Percentiles rank a stretch among this genome's conserved stretches.
Conservation (phyloP, 2,329 filamentous ascomycete species). For the Lachnum nothofagi region DNA sequence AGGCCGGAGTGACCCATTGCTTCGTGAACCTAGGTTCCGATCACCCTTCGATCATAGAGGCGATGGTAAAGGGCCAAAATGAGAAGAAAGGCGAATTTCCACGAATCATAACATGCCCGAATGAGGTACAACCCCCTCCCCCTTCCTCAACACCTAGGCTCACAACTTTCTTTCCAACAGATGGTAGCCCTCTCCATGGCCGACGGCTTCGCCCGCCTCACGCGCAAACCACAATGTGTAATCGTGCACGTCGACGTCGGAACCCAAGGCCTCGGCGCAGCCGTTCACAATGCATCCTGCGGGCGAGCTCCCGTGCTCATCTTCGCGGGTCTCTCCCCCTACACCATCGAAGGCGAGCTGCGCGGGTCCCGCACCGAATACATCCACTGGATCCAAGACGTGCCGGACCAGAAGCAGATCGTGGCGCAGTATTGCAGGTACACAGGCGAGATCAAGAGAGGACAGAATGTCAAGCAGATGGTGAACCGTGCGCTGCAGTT, state of each 20-base stretch:
- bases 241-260: conserved; percentile 67
- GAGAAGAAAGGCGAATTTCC: conserved; percentile 59
- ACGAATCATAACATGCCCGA: conserved; percentile 65
- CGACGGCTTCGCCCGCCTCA: conserved; percentile 65
- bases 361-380: conserved; percentile 67
- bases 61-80: conserved; percentile 66
- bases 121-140: conserved; percentile 47
- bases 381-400: conserved; percentile 75
- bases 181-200: conserved; percentile 75
- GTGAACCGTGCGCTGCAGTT: conserved; percentile 69
- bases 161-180: conserved; percentile 32
- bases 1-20: conserved; percentile 47
- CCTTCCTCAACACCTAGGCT: neutral
- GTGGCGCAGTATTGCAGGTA: conserved; percentile 70
- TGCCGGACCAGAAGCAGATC: conserved; percentile 69
- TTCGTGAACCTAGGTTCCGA: conserved; percentile 58
- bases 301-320: conserved; percentile 66
- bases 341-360: conserved; percentile 67
- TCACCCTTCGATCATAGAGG: conserved; percentile 66
- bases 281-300: conserved; percentile 67
- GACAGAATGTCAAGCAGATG: conserved; percentile 70
- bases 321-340: conserved; percentile 69
- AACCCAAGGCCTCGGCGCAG: conserved; percentile 62
- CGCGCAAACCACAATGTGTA: conserved; percentile 63
- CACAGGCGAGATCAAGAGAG: conserved; percentile 64